A percentile compares a stretch with the other conserved stretches of the same genome.
phyloP scores from a whole-genome alignment of 768 basidiomycete species.

The Leucocoprinus sp. region DNA sequence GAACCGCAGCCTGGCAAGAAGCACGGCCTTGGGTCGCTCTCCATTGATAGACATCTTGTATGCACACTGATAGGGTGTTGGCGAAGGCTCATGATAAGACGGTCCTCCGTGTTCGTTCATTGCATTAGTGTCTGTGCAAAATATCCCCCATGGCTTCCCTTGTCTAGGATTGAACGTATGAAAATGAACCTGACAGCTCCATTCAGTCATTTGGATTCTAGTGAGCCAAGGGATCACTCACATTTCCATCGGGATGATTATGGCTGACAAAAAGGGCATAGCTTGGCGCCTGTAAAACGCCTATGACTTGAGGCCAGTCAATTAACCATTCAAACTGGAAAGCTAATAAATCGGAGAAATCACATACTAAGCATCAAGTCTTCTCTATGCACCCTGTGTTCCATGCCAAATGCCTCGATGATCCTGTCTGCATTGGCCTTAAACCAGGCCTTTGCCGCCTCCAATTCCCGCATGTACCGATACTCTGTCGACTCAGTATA shows the following conservation, averaged over 20 bases:
- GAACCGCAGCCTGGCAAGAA: constrained; percentile 13
- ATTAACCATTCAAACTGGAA: background rate
- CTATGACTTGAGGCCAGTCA: constrained; percentile 38
- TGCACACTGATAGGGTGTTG: constrained; percentile 4
- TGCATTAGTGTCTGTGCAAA: constrained; percentile 47
- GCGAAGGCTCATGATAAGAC: constrained; percentile 3
- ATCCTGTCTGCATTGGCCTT: constrained; percentile 58
- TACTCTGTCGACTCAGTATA: constrained; percentile 66
- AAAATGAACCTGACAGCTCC: constrained; percentile 51
- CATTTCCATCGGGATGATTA: constrained; percentile 39
- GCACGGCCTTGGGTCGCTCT: constrained; percentile 12
- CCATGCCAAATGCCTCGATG: constrained; percentile 41
- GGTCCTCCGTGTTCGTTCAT: constrained; percentile 21
- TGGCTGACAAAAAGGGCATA: constrained; percentile 75
- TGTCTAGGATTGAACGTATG: constrained; percentile 50
- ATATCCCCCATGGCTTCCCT: constrained; percentile 68
- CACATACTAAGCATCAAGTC: constrained; percentile 46
- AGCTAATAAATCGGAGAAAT: too few species aligned
- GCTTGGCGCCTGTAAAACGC: constrained; percentile 60
- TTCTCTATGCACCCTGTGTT: constrained; percentile 45
- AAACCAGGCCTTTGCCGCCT: constrained; percentile 68
- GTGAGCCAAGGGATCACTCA: constrained; percentile 15
- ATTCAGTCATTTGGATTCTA: background rate
- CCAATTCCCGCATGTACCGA: constrained; percentile 53
- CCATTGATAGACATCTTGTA: constrained; percentile 12